A percentile compares a stretch with the other conserved stretches of the same genome.
Conservation (phyloP, 73 alveolate species). For the Paramecium pentaurelia region DNA sequence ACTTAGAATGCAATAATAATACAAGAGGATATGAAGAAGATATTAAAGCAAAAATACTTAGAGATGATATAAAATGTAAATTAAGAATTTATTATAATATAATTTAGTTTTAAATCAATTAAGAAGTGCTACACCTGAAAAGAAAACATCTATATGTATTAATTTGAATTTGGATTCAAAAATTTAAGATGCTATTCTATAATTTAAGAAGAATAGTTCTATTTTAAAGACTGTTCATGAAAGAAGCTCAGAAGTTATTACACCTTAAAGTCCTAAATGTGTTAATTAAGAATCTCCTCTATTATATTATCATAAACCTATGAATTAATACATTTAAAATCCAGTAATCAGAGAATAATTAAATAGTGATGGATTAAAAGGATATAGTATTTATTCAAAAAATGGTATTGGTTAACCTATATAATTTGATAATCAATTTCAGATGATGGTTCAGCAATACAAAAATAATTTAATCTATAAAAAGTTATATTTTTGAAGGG, state of each 20-base stretch:
- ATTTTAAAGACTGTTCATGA: not conserved
- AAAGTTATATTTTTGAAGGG: not conserved
- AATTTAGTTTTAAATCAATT: not conserved
- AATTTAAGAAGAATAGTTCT: not conserved
- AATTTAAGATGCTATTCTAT: not conserved
- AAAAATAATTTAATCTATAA: not conserved
- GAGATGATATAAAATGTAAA: not conserved
- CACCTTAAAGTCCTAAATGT: not conserved
- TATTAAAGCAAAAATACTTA: not conserved
- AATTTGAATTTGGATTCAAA: not conserved
- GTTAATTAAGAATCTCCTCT: not conserved
- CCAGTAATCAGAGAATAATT: not conserved
- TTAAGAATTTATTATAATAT: not conserved
- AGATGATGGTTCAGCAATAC: not conserved
- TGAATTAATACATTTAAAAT: not conserved
- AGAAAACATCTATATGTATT: not conserved
- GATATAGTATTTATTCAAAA: not conserved
- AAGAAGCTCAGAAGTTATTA: not conserved
- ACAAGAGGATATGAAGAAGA: not conserved
- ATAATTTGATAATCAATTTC: not conserved
- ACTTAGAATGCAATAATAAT: not conserved
- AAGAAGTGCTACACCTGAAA: not conserved
- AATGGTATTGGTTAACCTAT: not conserved
- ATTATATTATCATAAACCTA: not conserved
- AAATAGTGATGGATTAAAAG: not conserved